Base-by-base conservation (phyloP, 2,329 filamentous ascomycete species). In the Clonostachys sp. region DNA sequence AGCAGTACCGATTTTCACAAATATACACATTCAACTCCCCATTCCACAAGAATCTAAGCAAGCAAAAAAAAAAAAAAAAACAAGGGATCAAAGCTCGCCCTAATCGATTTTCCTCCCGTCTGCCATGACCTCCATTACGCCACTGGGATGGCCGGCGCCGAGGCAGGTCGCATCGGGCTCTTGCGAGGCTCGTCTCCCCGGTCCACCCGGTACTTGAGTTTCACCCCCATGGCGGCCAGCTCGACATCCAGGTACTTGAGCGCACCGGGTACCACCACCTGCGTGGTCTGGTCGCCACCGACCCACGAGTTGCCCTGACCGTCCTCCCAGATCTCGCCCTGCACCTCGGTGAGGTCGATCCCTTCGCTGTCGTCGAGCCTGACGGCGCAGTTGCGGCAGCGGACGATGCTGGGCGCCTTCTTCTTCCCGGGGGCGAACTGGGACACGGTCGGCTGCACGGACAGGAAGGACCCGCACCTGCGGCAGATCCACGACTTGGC, bases 171-270 rank as follows among this genome's bases (percentile, higher is more conserved):
- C 62, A 80, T 61, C 3, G 69, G 68, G 3, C 77, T 75, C 62
- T 76, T 80, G 44, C 77, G 71, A 47, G 77, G 73, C 56, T 74
- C 78, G 56, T 97, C 87, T 65, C 86, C 86, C 64, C 69, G 71
- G 55, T 77, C 74, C 40, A 83, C 67, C 48, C 72, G 71, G 58
- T 96, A 97, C 75, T 90, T 96, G 71, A 99, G 81, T 71, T 91
- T 87, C 46, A 99, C 86, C 46, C 94, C 94, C 94, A 99, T 99
- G 48, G 91, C 91, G 35, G 91, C 89, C 58, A 99, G 73, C 70
- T 99, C 94, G 17, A 96, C 91, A 69, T 99, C 94, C 55, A 99
- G 71, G 72, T 87, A 97, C 70, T 89, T 90, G 65, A 99, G 72
- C 47, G 95, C 94, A 53, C 91, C 92, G 0, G 94, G 94, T 14